A percentile compares a stretch with the other conserved stretches of the same genome.
Evolutionary conservation across 305 asterid species (phyloP).

Genomic region (Coffea humblotiana): DNA sequence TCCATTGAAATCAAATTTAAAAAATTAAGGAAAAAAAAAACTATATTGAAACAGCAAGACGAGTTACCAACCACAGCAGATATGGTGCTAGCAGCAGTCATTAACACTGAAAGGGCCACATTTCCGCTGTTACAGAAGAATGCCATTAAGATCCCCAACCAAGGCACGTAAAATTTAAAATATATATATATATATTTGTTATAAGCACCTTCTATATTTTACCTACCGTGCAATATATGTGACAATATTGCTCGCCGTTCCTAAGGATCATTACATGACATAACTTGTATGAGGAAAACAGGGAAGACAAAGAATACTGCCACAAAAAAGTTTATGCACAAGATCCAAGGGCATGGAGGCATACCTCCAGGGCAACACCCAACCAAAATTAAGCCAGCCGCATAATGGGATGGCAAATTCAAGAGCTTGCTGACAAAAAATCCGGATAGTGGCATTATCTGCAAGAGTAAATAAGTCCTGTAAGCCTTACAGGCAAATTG

Average conservation of each 20-base stretch:
- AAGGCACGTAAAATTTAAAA: conserved; percentile 19
- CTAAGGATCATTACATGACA: conserved; percentile 39
- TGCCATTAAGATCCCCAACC: conserved; percentile 30
- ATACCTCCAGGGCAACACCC: conserved; percentile 98
- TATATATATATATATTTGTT: too few species aligned
- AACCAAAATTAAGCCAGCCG: conserved; percentile 89
- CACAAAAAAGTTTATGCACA: neutral
- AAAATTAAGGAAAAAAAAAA: neutral
- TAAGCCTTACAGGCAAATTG: neutral
- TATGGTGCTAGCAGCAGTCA: conserved; percentile 95
- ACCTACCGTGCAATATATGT: conserved; percentile 92
- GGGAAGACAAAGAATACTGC: conserved; percentile 5
- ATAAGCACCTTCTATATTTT: neutral
- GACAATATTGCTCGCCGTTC: conserved; percentile 94
- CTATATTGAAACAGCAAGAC: conserved; percentile 1
- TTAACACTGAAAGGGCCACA: conserved; percentile 92
- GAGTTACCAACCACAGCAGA: conserved; percentile 79
- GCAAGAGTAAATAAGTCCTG: conserved; percentile 24
- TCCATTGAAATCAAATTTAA: neutral
- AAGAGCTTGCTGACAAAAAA: conserved; percentile 81
- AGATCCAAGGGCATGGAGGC: neutral
- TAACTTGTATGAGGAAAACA: conserved; percentile 11
- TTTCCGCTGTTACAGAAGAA: conserved; percentile 60
- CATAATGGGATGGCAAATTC: conserved; percentile 80
- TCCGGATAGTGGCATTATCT: conserved; percentile 91